Evolutionary conservation across 495 filamentous ascomycete genomes (phyloP).

Genomic region (Neurospora africana): DNA sequence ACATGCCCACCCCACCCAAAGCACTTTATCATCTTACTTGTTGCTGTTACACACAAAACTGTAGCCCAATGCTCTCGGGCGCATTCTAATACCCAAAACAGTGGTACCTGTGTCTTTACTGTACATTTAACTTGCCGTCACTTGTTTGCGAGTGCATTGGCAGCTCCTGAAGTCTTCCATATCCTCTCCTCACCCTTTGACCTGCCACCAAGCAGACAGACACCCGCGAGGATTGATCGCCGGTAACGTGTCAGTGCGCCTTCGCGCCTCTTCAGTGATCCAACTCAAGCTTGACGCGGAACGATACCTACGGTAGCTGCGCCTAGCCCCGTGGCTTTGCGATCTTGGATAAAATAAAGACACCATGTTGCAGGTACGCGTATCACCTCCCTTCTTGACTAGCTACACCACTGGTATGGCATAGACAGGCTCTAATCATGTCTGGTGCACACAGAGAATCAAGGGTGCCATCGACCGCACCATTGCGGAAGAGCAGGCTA

Average conservation of each 20-base stretch:
- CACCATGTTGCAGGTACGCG: slow-evolving; percentile 41
- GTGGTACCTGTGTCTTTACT: background rate
- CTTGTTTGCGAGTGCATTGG: background rate
- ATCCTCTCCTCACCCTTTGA: background rate
- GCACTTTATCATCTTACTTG: background rate
- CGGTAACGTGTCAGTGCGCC: background rate
- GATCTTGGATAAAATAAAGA: background rate
- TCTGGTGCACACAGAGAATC: slow-evolving; percentile 49
- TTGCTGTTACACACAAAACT: background rate
- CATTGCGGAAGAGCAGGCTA: slow-evolving; percentile 83
- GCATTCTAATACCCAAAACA: background rate
- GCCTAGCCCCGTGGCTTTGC: background rate
- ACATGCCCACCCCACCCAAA: background rate
- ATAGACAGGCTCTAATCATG: background rate
- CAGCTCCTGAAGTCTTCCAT: background rate
- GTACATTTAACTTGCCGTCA: background rate
- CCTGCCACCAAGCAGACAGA: background rate
- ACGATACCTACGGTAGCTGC: background rate
- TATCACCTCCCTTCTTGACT: slow-evolving; percentile 1
- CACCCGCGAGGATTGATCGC: background rate
- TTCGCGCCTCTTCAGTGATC: background rate
- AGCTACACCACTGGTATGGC: background rate
- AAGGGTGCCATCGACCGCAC: slow-evolving; percentile 76
- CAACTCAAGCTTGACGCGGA: background rate
- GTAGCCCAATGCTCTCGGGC: background rate